Percentiles rank a stretch among this genome's conserved stretches.
These are phyloP conservation scores for Rhodotorula sp. DNA, from an alignment of 1,284 basidiomycete species.

Conservation along the genomic window DNA sequence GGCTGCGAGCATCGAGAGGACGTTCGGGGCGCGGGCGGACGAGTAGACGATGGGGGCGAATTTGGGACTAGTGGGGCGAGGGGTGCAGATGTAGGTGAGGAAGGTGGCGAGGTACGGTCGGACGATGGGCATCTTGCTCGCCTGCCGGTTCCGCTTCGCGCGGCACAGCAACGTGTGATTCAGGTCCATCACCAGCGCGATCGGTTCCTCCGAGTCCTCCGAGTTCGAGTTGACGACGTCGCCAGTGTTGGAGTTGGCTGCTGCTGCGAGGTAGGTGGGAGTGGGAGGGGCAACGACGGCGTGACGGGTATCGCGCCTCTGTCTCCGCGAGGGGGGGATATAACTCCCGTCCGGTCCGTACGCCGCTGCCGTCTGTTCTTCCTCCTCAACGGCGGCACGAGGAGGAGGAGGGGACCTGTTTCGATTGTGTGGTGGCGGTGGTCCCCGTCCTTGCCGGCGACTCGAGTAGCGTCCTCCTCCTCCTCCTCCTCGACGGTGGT, in stretches of 20 bases:
- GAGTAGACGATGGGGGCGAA: conserved; percentile 27
- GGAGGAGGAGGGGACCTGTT: not conserved
- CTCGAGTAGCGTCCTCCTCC: too few species aligned
- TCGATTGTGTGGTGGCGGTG: not conserved
- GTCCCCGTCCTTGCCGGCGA: too few species aligned
- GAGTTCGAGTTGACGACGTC: not conserved
- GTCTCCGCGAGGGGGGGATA: conserved; percentile 6
- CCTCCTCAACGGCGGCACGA: not conserved
- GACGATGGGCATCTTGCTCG: conserved; percentile 23
- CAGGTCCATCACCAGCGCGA: conserved; percentile 31
- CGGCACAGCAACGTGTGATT: conserved; percentile 39
- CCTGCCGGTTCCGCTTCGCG: not conserved
- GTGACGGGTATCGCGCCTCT: not conserved
- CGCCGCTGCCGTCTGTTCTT: not conserved
- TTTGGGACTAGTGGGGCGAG: not conserved
- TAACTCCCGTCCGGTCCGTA: not conserved
- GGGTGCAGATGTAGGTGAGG: conserved; percentile 27
- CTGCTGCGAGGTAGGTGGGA: conserved; percentile 11
- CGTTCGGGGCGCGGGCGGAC: conserved; percentile 30
- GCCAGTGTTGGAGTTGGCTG: not conserved
- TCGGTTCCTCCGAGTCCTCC: conserved; percentile 10
- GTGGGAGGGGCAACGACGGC: not conserved
- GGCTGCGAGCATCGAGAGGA: conserved; percentile 30
- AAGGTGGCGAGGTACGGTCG: conserved; percentile 38
- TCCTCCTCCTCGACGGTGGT: too few species aligned